A percentile compares a stretch with the other conserved stretches of the same genome.
Evolutionary conservation across 2,329 filamentous ascomycete species (phyloP).

Genomic region (Lachnellula subtilissima): DNA sequence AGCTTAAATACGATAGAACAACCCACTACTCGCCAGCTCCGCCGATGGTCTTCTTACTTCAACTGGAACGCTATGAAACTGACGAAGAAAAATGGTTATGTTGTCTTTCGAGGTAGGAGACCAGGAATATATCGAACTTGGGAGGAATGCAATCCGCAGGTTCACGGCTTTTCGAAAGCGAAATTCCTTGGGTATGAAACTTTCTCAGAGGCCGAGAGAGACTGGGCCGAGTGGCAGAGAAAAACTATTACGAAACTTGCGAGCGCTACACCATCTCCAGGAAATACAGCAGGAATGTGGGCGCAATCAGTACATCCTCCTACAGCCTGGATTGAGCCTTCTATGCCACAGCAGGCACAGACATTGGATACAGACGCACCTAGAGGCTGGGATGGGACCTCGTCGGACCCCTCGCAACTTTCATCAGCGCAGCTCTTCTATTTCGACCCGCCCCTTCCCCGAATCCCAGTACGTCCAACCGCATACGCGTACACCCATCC

Average conservation of each 20-base stretch:
- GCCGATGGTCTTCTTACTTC: too few species aligned
- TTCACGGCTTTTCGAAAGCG: conserved; percentile 4
- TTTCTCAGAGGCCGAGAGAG: not conserved
- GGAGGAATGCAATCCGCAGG: conserved; percentile 12
- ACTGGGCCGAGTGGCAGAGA: conserved; percentile 11
- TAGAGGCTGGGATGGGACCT: not conserved
- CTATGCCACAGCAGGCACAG: not conserved
- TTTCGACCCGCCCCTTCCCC: not conserved
- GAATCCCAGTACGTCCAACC: not conserved
- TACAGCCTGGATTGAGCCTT: not conserved
- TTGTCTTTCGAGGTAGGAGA: conserved; percentile 3
- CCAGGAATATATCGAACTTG: conserved; percentile 10
- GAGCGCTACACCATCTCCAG: not conserved
- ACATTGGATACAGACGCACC: not conserved
- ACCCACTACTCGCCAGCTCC: too few species aligned
- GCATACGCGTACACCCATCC: not conserved
- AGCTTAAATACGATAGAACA: too few species aligned
- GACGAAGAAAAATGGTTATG: not conserved
- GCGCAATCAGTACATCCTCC: not conserved
- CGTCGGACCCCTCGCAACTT: not conserved
- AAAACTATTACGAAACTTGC: not conserved
- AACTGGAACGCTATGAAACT: too few species aligned
- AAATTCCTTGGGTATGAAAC: conserved; percentile 8
- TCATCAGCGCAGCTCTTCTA: not conserved
- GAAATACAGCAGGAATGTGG: not conserved